A percentile compares a stretch with the other conserved stretches of the same genome.
Evolutionary conservation across 352 stramenopile genomes (phyloP).

Genomic region (Phytophthora sp.): DNA sequence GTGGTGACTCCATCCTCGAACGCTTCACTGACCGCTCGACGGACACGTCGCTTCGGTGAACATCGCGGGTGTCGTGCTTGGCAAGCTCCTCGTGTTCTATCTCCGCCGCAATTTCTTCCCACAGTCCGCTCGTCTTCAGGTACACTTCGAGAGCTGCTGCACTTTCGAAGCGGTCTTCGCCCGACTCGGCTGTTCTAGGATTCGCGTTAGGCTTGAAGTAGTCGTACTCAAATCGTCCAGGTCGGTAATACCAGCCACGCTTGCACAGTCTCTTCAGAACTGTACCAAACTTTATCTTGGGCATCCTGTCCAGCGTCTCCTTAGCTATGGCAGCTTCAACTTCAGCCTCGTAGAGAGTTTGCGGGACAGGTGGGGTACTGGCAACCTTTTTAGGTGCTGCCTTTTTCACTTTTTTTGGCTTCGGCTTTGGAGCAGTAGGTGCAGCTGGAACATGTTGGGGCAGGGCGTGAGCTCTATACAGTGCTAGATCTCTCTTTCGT

Average conservation of each 20-base stretch:
- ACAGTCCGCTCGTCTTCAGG: conserved; percentile 67
- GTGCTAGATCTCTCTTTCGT: conserved; percentile 27
- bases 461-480: conserved; percentile 9
- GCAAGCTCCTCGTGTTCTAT: conserved; percentile 25
- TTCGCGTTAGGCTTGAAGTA: conserved; percentile 80
- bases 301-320: conserved; percentile 12
- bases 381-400: conserved; percentile 25
- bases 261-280: conserved; percentile 55
- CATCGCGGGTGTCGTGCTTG: conserved; percentile 1
- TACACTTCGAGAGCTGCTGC: conserved; percentile 66
- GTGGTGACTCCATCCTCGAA: conserved; percentile 31
- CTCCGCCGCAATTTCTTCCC: conserved; percentile 56
- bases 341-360: conserved; percentile 33
- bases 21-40: conserved; percentile 27
- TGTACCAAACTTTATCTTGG: conserved; percentile 64
- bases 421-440: conserved; percentile 27
- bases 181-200: conserved; percentile 49
- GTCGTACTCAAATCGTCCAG: conserved; percentile 83
- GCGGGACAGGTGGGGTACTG: conserved; percentile 5
- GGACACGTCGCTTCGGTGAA: neutral
- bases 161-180: conserved; percentile 85
- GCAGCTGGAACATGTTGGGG: conserved; percentile 1
- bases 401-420: conserved; percentile 27
- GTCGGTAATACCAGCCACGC: conserved; percentile 74
- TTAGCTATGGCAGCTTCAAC: conserved; percentile 20